These are phyloP conservation scores for Adansonia digitata DNA, from an alignment of 345 rosid species.

Conservation along the genomic window DNA sequence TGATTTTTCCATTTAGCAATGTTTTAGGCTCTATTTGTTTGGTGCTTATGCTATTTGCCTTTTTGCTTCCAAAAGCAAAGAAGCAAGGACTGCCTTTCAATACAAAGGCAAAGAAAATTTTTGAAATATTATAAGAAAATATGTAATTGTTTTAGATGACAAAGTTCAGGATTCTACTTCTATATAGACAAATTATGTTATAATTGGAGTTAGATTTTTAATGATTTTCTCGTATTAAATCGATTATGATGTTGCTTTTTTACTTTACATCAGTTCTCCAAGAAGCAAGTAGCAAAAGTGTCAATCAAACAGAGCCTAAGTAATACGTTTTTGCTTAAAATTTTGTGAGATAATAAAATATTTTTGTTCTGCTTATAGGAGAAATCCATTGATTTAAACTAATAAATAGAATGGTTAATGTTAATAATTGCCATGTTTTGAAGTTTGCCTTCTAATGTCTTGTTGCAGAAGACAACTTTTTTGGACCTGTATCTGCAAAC, in stretches of 20 bases:
- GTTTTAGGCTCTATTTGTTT: not conserved
- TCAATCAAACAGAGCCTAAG: not conserved
- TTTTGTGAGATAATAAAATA: not conserved
- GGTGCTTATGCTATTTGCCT: not conserved
- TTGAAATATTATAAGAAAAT: too few species aligned
- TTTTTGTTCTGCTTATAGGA: not conserved
- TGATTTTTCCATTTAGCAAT: not conserved
- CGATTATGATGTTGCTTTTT: not conserved
- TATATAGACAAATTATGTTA: not conserved
- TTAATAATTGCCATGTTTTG: constrained; percentile 2
- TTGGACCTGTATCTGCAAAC: constrained; percentile 82
- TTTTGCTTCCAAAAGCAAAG: not conserved
- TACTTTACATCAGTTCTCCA: not conserved
- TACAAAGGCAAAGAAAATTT: not conserved
- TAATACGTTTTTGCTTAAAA: not conserved
- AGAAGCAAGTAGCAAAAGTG: not conserved
- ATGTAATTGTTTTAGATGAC: too few species aligned
- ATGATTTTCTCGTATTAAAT: not conserved
- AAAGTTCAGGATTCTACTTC: too few species aligned
- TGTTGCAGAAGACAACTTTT: constrained; percentile 57
- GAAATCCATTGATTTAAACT: not conserved
- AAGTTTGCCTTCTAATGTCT: constrained; percentile 11
- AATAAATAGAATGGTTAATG: not conserved
- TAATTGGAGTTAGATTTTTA: not conserved
- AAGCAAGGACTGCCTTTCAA: not conserved